Conservation (phyloP, 2,329 filamentous ascomycete genomes). For the Colletotrichum destructivum region DNA sequence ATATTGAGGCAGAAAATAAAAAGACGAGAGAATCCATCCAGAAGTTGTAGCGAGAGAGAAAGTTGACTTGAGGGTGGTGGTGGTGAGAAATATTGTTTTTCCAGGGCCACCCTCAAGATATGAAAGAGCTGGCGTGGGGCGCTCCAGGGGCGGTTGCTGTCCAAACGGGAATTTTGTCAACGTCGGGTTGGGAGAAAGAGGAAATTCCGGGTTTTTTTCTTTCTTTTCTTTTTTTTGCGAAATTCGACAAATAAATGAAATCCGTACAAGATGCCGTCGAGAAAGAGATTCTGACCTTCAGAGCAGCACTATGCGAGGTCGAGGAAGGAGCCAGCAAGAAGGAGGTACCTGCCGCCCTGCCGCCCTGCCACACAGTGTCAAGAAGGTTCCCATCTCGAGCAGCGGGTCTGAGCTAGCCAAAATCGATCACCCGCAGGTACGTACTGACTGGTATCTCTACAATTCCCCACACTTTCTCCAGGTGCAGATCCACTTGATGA, state of each 20-base stretch:
- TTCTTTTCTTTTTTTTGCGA: neutral
- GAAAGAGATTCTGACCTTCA: neutral
- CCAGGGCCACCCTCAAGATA: neutral
- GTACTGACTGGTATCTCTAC: conserved; percentile 18
- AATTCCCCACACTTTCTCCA: conserved; percentile 42
- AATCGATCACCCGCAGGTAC: conserved; percentile 15
- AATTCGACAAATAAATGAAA: neutral
- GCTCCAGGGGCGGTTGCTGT: neutral
- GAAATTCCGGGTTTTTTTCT: neutral
- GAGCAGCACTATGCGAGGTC: neutral
- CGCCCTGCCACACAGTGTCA: conserved; percentile 27
- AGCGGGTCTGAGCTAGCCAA: conserved; percentile 27
- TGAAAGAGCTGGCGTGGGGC: neutral
- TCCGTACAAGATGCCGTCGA: neutral
- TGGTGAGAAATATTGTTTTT: neutral
- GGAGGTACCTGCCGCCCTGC: neutral
- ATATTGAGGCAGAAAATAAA: neutral
- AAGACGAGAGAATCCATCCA: conserved; percentile 21
- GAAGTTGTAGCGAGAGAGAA: conserved; percentile 12
- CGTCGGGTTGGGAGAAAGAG: no score
- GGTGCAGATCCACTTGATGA: conserved; percentile 16
- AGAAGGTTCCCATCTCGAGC: conserved; percentile 4
- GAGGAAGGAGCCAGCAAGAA: neutral
- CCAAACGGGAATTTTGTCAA: neutral
- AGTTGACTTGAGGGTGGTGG: neutral